phyloP scores from a whole-genome alignment of 2,329 filamentous ascomycete species.

The Hymenoscyphus salicellus region DNA sequence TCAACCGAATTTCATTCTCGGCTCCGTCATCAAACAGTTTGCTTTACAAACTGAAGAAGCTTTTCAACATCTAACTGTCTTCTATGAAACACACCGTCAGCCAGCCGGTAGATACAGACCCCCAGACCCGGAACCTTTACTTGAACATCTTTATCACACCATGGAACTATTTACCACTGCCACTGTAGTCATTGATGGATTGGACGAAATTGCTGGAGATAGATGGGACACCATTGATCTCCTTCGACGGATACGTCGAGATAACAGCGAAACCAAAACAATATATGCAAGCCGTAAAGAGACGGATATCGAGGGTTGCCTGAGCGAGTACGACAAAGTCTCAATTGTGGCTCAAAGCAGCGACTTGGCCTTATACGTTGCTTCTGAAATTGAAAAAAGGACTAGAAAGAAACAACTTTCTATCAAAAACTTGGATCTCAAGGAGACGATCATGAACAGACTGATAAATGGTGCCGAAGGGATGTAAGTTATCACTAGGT shows the following conservation, averaged over 20 bases:
- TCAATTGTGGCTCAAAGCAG: slow-evolving; percentile 10
- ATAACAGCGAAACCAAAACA: neutral
- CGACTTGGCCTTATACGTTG: slow-evolving; percentile 16
- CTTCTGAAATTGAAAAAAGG: slow-evolving; percentile 13
- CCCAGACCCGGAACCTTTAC: neutral
- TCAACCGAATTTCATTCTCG: slow-evolving; percentile 21
- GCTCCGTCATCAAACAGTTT: slow-evolving; percentile 2
- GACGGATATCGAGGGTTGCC: neutral
- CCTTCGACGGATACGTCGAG: neutral
- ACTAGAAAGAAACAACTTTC: slow-evolving; percentile 1
- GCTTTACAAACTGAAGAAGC: neutral
- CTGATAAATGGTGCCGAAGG: neutral
- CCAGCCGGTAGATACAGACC: neutral
- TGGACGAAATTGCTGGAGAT: neutral
- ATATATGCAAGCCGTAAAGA: neutral
- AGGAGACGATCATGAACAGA: neutral
- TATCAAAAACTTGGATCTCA: neutral
- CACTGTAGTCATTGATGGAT: neutral
- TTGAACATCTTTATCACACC: neutral
- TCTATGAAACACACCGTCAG: neutral
- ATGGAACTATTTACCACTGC: neutral
- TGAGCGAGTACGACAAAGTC: neutral
- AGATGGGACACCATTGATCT: neutral
- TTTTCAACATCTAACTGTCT: neutral
- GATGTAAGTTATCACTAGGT: neutral